Evolutionary conservation across 768 basidiomycete species (phyloP).

Genomic region (Inosperma sp.): DNA sequence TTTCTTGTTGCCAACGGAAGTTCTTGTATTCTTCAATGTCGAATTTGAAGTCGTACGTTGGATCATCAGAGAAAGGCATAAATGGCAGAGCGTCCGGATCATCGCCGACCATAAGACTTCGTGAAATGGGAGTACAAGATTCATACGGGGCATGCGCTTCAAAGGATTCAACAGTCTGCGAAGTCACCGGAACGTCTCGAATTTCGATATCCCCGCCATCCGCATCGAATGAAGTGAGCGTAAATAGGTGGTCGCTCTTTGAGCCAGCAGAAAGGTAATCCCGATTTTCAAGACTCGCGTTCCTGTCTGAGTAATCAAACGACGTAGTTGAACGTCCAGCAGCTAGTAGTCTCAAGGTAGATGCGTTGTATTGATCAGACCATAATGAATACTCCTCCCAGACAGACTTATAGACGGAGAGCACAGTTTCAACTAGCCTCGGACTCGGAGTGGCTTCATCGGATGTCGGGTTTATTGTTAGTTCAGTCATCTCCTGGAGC

Average conservation of each 20-base stretch:
- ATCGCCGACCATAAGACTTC: conserved; percentile 51
- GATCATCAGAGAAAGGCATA: conserved; percentile 60
- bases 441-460: no score
- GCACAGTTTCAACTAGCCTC: not conserved
- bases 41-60: conserved; percentile 38
- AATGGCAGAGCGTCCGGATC: conserved; percentile 56
- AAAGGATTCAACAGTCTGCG: not conserved
- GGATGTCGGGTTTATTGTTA: no score
- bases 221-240: not conserved
- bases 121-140: conserved; percentile 46
- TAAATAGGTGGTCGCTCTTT: not conserved
- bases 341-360: not conserved
- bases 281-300: not conserved
- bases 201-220: no score
- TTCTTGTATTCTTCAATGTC: conserved; percentile 41
- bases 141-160: conserved; percentile 45
- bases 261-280: not conserved
- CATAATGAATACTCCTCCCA: conserved; percentile 16
- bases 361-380: conserved; percentile 1
- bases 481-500: no score
- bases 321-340: no score
- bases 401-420: conserved; percentile 3
- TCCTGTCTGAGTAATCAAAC: no score
- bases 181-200: no score
- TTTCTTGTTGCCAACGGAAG: conserved; percentile 47